phyloP scores from a whole-genome alignment of 257 asterid species.

The Nicotiana sylvestris region DNA sequence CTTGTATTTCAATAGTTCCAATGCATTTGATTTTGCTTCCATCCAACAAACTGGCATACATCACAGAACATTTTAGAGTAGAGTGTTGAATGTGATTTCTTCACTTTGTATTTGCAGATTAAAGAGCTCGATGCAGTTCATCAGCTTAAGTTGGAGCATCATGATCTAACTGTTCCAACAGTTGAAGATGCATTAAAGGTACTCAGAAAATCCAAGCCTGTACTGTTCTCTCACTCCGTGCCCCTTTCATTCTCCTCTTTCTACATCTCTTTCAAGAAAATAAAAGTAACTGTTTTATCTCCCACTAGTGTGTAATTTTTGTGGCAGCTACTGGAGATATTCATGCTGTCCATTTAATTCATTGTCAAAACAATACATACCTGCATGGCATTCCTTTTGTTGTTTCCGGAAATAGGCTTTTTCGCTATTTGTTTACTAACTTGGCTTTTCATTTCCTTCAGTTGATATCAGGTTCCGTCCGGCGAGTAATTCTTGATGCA shows the following conservation, averaged over 20 bases:
- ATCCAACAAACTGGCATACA: background rate
- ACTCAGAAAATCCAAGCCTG: constrained; percentile 1
- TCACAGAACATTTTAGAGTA: background rate
- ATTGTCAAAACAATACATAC: background rate
- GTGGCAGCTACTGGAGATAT: background rate
- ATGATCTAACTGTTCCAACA: constrained; percentile 56
- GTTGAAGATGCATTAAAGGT: constrained; percentile 85
- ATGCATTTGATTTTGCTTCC: background rate
- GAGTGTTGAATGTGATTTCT: constrained; percentile 24
- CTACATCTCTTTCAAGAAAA: background rate
- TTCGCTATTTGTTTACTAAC: constrained; percentile 16
- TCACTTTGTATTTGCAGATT: constrained; percentile 50
- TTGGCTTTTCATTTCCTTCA: constrained; percentile 33
- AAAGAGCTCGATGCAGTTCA: constrained; percentile 47
- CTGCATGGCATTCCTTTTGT: constrained; percentile 12
- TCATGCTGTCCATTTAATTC: background rate
- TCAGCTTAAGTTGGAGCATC: constrained; percentile 46
- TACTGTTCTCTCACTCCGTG: background rate
- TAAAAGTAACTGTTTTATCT: background rate
- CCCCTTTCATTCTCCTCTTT: background rate
- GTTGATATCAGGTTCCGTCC: constrained; percentile 75
- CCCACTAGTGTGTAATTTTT: background rate
- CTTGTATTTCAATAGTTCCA: background rate
- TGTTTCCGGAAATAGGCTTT: background rate
- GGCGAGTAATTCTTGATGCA: constrained; percentile 79